Percentiles rank a stretch among this genome's conserved stretches.
Evolutionary conservation across 352 stramenopile genomes (phyloP).

Genomic region (Globisporangium parvum): DNA sequence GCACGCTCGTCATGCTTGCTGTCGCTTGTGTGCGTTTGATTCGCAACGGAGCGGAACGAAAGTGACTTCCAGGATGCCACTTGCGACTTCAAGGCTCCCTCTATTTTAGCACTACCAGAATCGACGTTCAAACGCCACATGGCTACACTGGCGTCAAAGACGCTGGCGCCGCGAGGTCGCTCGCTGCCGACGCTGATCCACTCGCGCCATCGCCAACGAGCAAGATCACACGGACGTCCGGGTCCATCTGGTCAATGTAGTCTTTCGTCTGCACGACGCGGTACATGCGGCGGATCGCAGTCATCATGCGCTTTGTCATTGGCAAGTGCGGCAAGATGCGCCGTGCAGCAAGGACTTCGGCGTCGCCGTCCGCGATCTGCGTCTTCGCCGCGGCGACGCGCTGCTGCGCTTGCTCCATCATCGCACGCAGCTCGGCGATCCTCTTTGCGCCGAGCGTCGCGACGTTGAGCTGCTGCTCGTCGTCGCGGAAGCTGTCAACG

Average conservation of each 20-base stretch:
- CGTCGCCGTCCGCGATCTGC: slow-evolving; percentile 34
- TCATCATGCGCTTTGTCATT: slow-evolving; percentile 50
- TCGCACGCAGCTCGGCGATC: slow-evolving; percentile 41
- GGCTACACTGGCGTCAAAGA: too few species aligned
- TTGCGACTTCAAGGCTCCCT: background rate
- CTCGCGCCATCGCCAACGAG: slow-evolving; percentile 7
- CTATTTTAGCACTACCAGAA: background rate
- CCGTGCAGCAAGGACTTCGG: slow-evolving; percentile 31
- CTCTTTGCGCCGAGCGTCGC: slow-evolving; percentile 52
- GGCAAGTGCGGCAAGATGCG: slow-evolving; percentile 48
- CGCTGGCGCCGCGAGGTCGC: background rate
- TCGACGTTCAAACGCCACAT: too few species aligned
- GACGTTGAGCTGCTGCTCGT: slow-evolving; percentile 41
- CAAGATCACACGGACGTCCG: slow-evolving; percentile 36
- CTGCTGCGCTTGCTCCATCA: slow-evolving; percentile 38
- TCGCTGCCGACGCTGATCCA: too few species aligned
- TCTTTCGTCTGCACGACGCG: slow-evolving; percentile 64
- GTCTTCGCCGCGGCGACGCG: slow-evolving; percentile 26
- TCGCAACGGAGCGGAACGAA: too few species aligned
- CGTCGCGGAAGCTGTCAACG: slow-evolving; percentile 41
- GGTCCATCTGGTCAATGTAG: slow-evolving; percentile 61
- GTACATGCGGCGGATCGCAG: slow-evolving; percentile 46
- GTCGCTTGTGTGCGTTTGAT: background rate
- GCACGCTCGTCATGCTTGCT: background rate
- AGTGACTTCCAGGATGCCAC: too few species aligned